phyloP scores from a whole-genome alignment of 2,329 filamentous ascomycete genomes.

The Talaromyces sp. region DNA sequence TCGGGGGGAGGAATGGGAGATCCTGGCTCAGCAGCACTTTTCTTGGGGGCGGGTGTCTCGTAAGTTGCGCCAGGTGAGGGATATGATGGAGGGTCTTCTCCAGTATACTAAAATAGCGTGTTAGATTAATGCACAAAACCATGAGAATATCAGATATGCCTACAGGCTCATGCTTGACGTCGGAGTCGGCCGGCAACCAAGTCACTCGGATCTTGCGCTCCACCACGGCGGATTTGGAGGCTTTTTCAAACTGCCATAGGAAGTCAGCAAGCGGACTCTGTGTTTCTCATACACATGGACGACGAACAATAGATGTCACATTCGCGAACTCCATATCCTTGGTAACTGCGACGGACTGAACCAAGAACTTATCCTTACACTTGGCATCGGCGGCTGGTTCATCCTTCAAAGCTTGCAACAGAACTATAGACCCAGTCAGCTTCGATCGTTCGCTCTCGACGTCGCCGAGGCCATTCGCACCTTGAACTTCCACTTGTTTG shows the following conservation, averaged over 20 bases:
- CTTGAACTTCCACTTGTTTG: conserved; percentile 87
- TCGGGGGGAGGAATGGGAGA: conserved; percentile 39
- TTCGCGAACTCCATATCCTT: conserved; percentile 82
- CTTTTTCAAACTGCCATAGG: conserved; percentile 68
- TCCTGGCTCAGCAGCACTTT: conserved; percentile 34
- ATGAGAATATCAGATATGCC: conserved; percentile 12
- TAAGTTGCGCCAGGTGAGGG: conserved; percentile 57
- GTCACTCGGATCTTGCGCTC: conserved; percentile 95
- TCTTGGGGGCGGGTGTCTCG: conserved; percentile 50
- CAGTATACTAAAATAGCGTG: conserved; percentile 27
- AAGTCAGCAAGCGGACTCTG: conserved; percentile 11
- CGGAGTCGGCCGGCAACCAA: conserved; percentile 70
- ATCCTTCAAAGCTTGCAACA: conserved; percentile 97
- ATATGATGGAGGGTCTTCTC: conserved; percentile 57
- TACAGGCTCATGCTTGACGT: conserved; percentile 34
- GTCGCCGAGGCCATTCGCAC: conserved; percentile 51
- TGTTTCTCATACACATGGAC: neutral
- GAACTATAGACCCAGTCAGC: conserved; percentile 60
- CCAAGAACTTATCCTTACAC: conserved; percentile 97
- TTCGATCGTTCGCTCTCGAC: conserved; percentile 5
- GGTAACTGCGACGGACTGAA: conserved; percentile 85
- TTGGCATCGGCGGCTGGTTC: conserved; percentile 83
- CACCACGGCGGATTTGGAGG: conserved; percentile 74
- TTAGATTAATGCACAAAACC: conserved; percentile 4
- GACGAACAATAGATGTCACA: conserved; percentile 75